Base-by-base conservation (phyloP, 495 filamentous ascomycete genomes). In the Cryomyces minteri region DNA sequence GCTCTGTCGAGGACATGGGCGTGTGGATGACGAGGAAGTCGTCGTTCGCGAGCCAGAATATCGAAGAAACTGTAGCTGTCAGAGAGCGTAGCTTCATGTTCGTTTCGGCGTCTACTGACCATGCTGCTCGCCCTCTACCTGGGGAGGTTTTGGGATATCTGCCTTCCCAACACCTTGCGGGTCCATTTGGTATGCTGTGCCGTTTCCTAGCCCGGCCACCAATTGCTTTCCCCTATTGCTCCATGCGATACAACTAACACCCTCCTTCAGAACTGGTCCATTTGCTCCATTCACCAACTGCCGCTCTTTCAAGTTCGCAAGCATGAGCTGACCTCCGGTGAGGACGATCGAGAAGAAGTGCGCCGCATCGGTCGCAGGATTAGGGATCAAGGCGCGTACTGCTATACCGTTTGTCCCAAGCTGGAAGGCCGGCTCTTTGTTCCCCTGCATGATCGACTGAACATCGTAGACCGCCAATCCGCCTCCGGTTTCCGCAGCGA, bases 171-270 rank as follows among this genome's bases (percentile, higher is more conserved):
- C 67, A 31, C 88, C 90, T 43, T 83, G 72, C 0, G 80, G 82
- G 1, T 80, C 84, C 76, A 95, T 79, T 56, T 94, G 88, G 48
- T 72, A 76, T 34, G 78, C 76, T 18, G 77, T 76, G 42, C 88
- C 90, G 61, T 94, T 76, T 12, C 69, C 78, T 51, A 92, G 71
- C 31, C 92, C 92, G 51, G 86, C 92, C 5, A 95, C 72, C 25
- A 99, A 67, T 58, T 94, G 88, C 58, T 93, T 96, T 38, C 92
- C 92, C 53, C 76, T 83, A 43, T 74, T 79, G 57, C 88, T 96
- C 92, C 92, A 99, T 37, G 82, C 76, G 2, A 87, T 74, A 57
- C 80, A 88, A 55, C 80, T 87, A 9, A 94, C 88, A 30, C 79
- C 76, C 30, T 73, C 64, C 48, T 76, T 81, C 48, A 93, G 59